Base-by-base conservation (phyloP, 2,329 filamentous ascomycete species). In the Fusarium palustre region DNA sequence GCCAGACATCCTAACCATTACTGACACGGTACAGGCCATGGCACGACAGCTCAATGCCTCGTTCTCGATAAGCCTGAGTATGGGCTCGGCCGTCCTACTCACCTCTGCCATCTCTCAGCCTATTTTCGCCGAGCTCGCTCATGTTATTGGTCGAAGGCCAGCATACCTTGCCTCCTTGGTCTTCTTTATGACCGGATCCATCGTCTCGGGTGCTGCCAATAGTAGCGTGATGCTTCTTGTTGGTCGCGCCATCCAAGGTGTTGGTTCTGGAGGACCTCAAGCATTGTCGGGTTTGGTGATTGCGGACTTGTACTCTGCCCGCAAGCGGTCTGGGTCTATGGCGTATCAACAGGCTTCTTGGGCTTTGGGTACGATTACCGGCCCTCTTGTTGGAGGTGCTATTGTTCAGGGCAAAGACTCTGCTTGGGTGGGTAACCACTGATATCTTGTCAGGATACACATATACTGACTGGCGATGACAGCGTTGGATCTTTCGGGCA, bases 1-100 rank as follows among this genome's bases (percentile, higher is more conserved):
- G 7, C 7, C 7, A 1, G 6, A 13, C 9, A 10, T 15, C 2
- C 4, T 9, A 20, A n/a, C 24, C 18, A 38, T n/a, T 36, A 25
- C 36, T n/a, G 33, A 69, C 28, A 64, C 18, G n/a, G 10, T 20
- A 20, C 20, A 75, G 73, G 57, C 65, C 11, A 68, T 76, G 10
- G 71, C 73, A 20, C 46, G 53, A 39, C 74, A 76, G 36, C 60
- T 76, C 33, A 56, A 76, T 38, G 74, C 72, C 5, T 71, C 66
- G 8, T 64, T 76, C 18, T 72, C 73, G 3, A 60, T 75, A 43
- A 70, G 64, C 13, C 55, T 76, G 48, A 70, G 69, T 33, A 68
- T 76, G 15, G 90, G 90, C 3, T 92, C 90, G 7, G 88, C 88
- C 18, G 93, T 91, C 68, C 81, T 93, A 7, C 83, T 93, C 7